Conservation (phyloP, 2,329 filamentous ascomycete species). For the Ambrosiella beaveri region DNA sequence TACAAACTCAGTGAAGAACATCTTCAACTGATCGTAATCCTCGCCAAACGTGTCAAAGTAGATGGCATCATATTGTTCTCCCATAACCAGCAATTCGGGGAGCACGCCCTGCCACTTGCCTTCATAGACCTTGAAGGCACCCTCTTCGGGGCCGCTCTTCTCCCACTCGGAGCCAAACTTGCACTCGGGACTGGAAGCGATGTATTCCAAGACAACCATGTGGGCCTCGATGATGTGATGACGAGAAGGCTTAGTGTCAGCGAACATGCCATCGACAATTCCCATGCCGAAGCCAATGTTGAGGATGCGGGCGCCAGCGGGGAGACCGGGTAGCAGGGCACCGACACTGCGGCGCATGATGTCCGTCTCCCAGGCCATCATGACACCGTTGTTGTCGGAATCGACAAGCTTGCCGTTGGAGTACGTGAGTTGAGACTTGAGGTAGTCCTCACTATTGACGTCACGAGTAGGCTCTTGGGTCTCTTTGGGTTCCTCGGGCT, state of each 20-base stretch:
- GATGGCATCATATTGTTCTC: slow-evolving; percentile 64
- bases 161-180: slow-evolving; percentile 41
- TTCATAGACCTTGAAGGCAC: slow-evolving; percentile 52
- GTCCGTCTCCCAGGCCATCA: slow-evolving; percentile 84
- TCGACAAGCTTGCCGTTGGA: slow-evolving; percentile 53
- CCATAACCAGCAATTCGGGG: slow-evolving; percentile 47
- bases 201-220: slow-evolving; percentile 52
- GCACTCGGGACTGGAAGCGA: slow-evolving; percentile 26
- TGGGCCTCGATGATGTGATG: slow-evolving; percentile 85
- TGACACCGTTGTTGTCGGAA: slow-evolving; percentile 62
- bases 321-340: slow-evolving; percentile 34
- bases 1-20: slow-evolving; percentile 78
- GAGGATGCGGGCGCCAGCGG: slow-evolving; percentile 47
- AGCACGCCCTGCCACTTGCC: slow-evolving; percentile 72
- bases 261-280: slow-evolving; percentile 65
- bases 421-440: slow-evolving; percentile 49
- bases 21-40: slow-evolving; percentile 67
- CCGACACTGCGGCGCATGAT: slow-evolving; percentile 70
- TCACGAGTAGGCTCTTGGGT: slow-evolving; percentile 22
- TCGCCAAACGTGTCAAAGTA: slow-evolving; percentile 98
- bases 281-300: slow-evolving; percentile 89
- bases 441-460: slow-evolving; percentile 50
- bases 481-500: slow-evolving; percentile 19
- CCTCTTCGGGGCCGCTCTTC: slow-evolving; percentile 35
- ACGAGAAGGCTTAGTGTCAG: slow-evolving; percentile 43